phyloP scores from a whole-genome alignment of 2,329 filamentous ascomycete species.

The Hymenoscyphus albidus region DNA sequence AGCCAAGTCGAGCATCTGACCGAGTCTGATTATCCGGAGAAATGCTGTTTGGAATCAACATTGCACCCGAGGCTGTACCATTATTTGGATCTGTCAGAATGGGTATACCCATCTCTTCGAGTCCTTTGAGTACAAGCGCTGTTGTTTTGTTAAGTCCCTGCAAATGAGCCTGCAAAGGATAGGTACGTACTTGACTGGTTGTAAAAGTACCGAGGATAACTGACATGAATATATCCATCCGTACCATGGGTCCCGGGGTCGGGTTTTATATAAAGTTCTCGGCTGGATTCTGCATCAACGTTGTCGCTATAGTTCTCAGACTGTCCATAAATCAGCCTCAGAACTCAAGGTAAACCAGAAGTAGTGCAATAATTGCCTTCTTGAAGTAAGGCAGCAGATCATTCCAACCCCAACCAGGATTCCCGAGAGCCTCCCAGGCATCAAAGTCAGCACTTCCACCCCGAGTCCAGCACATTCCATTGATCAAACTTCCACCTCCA shows the following conservation, averaged over 20 bases:
- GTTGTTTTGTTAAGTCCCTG: slow-evolving; percentile 2
- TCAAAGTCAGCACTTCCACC: slow-evolving; percentile 33
- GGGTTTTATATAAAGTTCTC: slow-evolving; percentile 30
- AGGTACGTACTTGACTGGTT: slow-evolving; percentile 38
- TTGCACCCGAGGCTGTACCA: slow-evolving; percentile 38
- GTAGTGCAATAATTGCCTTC: slow-evolving; percentile 27
- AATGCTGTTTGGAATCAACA: slow-evolving; percentile 39
- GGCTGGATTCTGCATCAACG: slow-evolving; percentile 24
- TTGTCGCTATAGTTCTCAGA: slow-evolving; percentile 38
- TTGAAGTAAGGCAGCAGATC: slow-evolving; percentile 40
- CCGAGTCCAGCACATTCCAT: slow-evolving; percentile 37
- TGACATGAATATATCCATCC: slow-evolving; percentile 38
- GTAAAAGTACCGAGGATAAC: slow-evolving; percentile 40
- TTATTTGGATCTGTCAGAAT: slow-evolving; percentile 37
- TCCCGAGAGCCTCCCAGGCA: slow-evolving; percentile 41
- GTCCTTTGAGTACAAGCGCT: slow-evolving; percentile 39
- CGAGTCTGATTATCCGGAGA: slow-evolving; percentile 40
- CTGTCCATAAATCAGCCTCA: slow-evolving; percentile 16
- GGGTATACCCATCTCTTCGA: slow-evolving; percentile 39
- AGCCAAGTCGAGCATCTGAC: slow-evolving; percentile 40
- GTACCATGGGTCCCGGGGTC: slow-evolving; percentile 34
- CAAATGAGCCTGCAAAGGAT: background rate
- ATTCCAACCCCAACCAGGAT: slow-evolving; percentile 38
- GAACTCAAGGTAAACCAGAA: background rate
- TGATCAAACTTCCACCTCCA: slow-evolving; percentile 41